Evolutionary conservation across 768 basidiomycete genomes (phyloP).

Genomic region (Porphyrellus cyaneotinctus): DNA sequence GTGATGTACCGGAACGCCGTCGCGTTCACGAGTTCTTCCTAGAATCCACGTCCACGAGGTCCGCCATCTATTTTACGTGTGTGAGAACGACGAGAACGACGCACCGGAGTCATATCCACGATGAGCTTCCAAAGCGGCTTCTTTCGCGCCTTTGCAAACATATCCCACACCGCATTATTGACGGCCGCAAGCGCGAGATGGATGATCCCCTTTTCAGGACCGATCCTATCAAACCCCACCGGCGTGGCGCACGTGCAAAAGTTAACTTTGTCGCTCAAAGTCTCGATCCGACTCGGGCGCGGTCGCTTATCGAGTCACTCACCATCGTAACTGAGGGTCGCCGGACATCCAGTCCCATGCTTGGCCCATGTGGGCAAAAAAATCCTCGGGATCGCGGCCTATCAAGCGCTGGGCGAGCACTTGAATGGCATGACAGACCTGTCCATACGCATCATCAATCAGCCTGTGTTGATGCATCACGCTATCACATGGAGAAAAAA

Average conservation of each 20-base stretch:
- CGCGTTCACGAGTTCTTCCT: constrained; percentile 74
- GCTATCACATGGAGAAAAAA: background rate
- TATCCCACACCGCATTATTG: constrained; percentile 89
- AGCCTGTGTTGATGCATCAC: background rate
- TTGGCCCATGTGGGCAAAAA: constrained; percentile 86
- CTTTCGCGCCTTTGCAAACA: constrained; percentile 69
- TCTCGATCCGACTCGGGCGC: background rate
- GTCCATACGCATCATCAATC: background rate
- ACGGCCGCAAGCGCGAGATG: constrained; percentile 86
- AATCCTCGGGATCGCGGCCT: constrained; percentile 73
- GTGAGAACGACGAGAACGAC: constrained; percentile 16
- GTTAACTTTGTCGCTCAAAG: background rate
- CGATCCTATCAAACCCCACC: constrained; percentile 51
- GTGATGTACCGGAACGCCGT: constrained; percentile 87
- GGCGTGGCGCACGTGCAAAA: background rate
- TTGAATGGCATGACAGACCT: constrained; percentile 74
- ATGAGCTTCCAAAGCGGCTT: constrained; percentile 94
- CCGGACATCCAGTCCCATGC: constrained; percentile 81
- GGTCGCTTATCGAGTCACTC: constrained; percentile 18
- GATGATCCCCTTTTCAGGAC: constrained; percentile 91
- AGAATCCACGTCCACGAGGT: constrained; percentile 5
- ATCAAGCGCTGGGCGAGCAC: constrained; percentile 77
- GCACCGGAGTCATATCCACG: constrained; percentile 78
- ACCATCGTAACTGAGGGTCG: constrained; percentile 89
- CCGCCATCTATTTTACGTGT: background rate